Evolutionary conservation across 2,329 filamentous ascomycete species (phyloP).

Genomic region (Fusarium graminum): DNA sequence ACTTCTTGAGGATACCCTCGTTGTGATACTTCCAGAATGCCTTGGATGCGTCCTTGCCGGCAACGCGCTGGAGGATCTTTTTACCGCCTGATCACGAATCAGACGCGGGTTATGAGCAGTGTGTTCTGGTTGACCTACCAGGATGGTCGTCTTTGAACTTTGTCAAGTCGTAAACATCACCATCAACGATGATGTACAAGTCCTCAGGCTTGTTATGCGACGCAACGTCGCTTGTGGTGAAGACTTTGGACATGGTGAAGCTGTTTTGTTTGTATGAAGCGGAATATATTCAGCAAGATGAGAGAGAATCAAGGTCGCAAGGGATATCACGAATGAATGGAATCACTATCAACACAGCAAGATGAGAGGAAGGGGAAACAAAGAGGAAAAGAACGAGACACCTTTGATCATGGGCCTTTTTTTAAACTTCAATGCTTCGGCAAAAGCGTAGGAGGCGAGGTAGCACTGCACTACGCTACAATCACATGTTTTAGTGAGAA

Average conservation of each 20-base stretch:
- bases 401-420: slow-evolving; percentile 26
- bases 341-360: slow-evolving; percentile 10
- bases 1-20: slow-evolving; percentile 89
- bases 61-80: slow-evolving; percentile 74
- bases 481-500: slow-evolving; percentile 44
- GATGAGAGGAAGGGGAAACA: slow-evolving; percentile 1
- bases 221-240: slow-evolving; percentile 86
- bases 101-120: slow-evolving; percentile 17
- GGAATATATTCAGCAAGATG: slow-evolving; percentile 8
- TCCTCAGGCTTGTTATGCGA: slow-evolving; percentile 89
- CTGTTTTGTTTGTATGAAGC: slow-evolving; percentile 7
- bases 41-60: slow-evolving; percentile 75
- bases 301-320: slow-evolving; percentile 5
- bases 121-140: slow-evolving; percentile 63
- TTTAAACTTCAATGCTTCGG: slow-evolving; percentile 45
- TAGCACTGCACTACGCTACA: slow-evolving; percentile 38
- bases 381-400: slow-evolving; percentile 2
- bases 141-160: slow-evolving; percentile 89
- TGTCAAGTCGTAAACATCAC: slow-evolving; percentile 95
- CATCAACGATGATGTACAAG: slow-evolving; percentile 91
- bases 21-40: slow-evolving; percentile 85
- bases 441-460: slow-evolving; percentile 25
- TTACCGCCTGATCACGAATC: slow-evolving; percentile 64
- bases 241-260: slow-evolving; percentile 84
- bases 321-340: slow-evolving; percentile 11